phyloP scores from a whole-genome alignment of 2,329 filamentous ascomycete genomes.

The Pezicula radicicola region DNA sequence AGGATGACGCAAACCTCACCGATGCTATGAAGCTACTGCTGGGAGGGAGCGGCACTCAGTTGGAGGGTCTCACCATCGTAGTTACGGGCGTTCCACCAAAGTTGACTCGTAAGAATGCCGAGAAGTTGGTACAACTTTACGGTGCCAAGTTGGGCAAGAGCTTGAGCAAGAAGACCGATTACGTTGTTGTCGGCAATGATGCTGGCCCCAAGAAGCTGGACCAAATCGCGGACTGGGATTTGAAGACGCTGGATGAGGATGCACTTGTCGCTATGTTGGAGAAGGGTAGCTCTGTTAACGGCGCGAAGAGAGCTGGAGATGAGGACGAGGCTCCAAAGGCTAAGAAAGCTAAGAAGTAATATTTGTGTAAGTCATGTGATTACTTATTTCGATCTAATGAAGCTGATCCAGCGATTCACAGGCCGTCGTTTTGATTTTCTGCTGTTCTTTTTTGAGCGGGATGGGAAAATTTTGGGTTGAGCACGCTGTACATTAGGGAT shows the following conservation, averaged over 20 bases:
- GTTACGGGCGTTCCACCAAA: conserved; percentile 20
- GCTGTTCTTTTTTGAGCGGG: too few species aligned
- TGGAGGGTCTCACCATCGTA: conserved; percentile 11
- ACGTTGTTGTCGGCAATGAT: conserved; percentile 20
- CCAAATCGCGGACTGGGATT: conserved; percentile 13
- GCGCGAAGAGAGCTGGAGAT: conserved; percentile 7
- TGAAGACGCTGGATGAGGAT: conserved; percentile 15
- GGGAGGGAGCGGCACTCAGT: conserved; percentile 4
- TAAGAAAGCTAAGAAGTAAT: conserved; percentile 15
- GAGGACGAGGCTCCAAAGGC: conserved; percentile 12
- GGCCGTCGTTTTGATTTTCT: too few species aligned
- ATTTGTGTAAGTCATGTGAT: background rate
- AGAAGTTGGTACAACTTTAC: conserved; percentile 15
- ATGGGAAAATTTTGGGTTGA: too few species aligned
- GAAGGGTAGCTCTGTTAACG: background rate
- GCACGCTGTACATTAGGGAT: too few species aligned
- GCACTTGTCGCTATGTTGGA: conserved; percentile 16
- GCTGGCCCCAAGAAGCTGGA: conserved; percentile 22
- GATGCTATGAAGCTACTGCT: conserved; percentile 14
- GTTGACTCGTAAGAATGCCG: conserved; percentile 16
- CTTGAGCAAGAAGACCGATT: conserved; percentile 18
- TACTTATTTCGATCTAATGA: conserved; percentile 11
- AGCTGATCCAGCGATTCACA: conserved; percentile 2
- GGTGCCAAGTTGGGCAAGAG: conserved; percentile 17
- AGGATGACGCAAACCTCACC: conserved; percentile 8